Percentiles rank a stretch among this genome's conserved stretches.
phyloP scores from a whole-genome alignment of 129 eudicot species.

The Artemisia annua region DNA sequence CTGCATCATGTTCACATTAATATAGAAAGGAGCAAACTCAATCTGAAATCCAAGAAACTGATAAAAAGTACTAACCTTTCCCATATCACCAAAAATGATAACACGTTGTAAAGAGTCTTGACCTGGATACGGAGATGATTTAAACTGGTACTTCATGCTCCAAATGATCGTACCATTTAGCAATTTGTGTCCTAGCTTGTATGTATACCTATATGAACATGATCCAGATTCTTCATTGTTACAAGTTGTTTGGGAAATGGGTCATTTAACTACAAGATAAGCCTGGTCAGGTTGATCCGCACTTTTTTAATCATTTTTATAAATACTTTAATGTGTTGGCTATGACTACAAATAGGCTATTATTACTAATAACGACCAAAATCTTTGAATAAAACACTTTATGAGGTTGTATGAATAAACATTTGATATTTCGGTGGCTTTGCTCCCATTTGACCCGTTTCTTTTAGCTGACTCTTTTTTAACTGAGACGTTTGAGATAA shows the following conservation, averaged over 20 bases:
- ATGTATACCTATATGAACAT: constrained; percentile 56
- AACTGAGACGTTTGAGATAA: neutral
- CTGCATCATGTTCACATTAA: constrained; percentile 37
- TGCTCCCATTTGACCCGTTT: neutral
- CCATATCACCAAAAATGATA: constrained; percentile 75
- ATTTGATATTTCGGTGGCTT: neutral
- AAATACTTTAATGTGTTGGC: neutral
- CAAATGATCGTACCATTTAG: constrained; percentile 49
- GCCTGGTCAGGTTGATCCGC: neutral
- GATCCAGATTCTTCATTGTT: constrained; percentile 2
- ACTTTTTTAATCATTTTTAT: neutral
- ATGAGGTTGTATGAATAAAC: neutral
- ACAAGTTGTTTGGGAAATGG: neutral
- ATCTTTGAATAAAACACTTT: neutral
- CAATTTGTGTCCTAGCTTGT: constrained; percentile 68
- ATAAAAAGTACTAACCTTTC: constrained; percentile 45
- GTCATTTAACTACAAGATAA: neutral
- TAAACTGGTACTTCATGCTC: constrained; percentile 51
- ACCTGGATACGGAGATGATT: constrained; percentile 68
- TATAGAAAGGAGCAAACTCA: neutral
- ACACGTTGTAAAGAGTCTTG: constrained; percentile 70
- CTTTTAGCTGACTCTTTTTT: neutral
- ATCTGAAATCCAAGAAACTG: constrained; percentile 7
- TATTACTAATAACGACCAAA: neutral
- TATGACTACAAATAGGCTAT: neutral